Evolutionary conservation across 257 asterid species (phyloP).

Genomic region (Cordia subcordata): DNA sequence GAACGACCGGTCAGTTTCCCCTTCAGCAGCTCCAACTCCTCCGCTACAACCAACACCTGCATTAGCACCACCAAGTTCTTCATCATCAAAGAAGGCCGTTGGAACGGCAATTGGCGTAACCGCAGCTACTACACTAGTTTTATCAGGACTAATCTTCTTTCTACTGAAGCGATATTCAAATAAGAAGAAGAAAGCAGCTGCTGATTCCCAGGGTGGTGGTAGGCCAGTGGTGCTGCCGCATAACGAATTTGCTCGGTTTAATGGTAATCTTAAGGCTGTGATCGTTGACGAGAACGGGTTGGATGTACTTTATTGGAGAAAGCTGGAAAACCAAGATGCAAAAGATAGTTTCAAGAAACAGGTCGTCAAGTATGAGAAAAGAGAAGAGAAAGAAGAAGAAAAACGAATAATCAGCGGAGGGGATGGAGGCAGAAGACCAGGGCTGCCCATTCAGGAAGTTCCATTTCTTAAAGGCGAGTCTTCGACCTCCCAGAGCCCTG

Average conservation of each 20-base stretch:
- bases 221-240: slow-evolving; percentile 22
- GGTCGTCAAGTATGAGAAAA: slow-evolving; percentile 30
- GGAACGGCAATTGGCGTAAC: slow-evolving; percentile 64
- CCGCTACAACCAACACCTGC: slow-evolving; percentile 10
- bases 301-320: slow-evolving; percentile 90
- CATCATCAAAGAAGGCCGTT: slow-evolving; percentile 47
- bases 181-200: slow-evolving; percentile 25
- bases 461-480: slow-evolving; percentile 73
- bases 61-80: slow-evolving; percentile 8
- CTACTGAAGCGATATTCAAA: slow-evolving; percentile 28
- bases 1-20: not conserved
- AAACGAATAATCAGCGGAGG: slow-evolving; percentile 36
- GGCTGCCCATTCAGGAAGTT: slow-evolving; percentile 44
- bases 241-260: slow-evolving; percentile 37
- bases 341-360: slow-evolving; percentile 41
- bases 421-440: slow-evolving; percentile 18
- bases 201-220: not conserved
- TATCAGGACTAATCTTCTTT: slow-evolving; percentile 43
- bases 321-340: slow-evolving; percentile 41
- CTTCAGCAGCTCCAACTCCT: slow-evolving; percentile 8
- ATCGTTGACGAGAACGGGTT: slow-evolving; percentile 88
- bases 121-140: slow-evolving; percentile 46
- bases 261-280: slow-evolving; percentile 68
- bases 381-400: slow-evolving; percentile 39
- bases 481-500: slow-evolving; percentile 60